Evolutionary conservation across 805 yeast genomes (phyloP).

Genomic region (Saccharomycopsis fibuligera): DNA sequence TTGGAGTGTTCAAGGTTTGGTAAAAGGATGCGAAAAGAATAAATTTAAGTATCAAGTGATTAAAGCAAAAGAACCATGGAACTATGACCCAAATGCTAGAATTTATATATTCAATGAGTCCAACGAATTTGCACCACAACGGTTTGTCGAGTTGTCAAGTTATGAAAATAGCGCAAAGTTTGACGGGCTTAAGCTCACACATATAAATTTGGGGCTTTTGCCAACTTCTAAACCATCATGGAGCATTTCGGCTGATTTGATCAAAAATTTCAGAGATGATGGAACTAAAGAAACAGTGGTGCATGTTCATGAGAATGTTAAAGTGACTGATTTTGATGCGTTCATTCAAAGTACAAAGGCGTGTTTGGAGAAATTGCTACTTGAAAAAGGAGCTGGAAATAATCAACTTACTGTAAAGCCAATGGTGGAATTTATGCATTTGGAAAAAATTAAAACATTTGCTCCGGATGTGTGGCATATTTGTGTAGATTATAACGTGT

Average conservation of each 20-base stretch:
- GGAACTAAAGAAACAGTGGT: slow-evolving; percentile 26
- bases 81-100: slow-evolving; percentile 25
- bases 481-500: slow-evolving; percentile 30
- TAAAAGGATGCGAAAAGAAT: slow-evolving; percentile 46
- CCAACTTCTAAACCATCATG: slow-evolving; percentile 66
- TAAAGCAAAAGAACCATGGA: slow-evolving; percentile 29
- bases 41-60: slow-evolving; percentile 35
- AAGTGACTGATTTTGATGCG: not conserved
- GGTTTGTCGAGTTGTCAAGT: slow-evolving; percentile 32
- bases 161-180: not conserved
- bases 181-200: slow-evolving; percentile 34
- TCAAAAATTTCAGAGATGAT: slow-evolving; percentile 7
- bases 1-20: slow-evolving; percentile 73
- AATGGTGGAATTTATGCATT: slow-evolving; percentile 28
- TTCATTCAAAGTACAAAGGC: not conserved
- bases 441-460: slow-evolving; percentile 72
- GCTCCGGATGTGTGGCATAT: slow-evolving; percentile 86
- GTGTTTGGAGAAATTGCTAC: not conserved
- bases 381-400: slow-evolving; percentile 4
- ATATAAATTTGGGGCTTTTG: slow-evolving; percentile 72
- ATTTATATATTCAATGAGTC: slow-evolving; percentile 57
- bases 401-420: not conserved
- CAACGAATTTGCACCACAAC: slow-evolving; percentile 43
- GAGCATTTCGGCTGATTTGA: slow-evolving; percentile 36
- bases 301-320: slow-evolving; percentile 75